Base-by-base conservation (phyloP, 139 green algal species). In the Chlorella sp. region DNA sequence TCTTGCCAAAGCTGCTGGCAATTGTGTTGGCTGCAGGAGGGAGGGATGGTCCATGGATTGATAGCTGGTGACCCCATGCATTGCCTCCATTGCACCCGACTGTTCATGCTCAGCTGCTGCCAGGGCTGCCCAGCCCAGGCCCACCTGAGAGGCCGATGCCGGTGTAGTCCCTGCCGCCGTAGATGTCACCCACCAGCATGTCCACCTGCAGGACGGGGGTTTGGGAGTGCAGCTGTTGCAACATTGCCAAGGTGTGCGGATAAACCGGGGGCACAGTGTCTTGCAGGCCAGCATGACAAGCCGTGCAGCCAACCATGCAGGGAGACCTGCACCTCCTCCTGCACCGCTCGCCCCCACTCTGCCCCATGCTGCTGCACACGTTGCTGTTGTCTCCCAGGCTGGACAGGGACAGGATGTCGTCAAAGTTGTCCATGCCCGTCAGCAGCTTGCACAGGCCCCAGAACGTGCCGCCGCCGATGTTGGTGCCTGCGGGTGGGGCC, bases 101-200 rank as follows among this genome's bases (percentile, higher is more conserved):
- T n/a, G n/a, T n/a, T n/a, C n/a, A n/a, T n/a, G n/a, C n/a, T n/a
- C n/a, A n/a, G n/a, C n/a, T n/a, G n/a, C n/a, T n/a, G n/a, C n/a
- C n/a, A n/a, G 64, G 4, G 64, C 64, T 20, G 56, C 56, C 56
- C 56, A 65, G 7, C 56, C 56, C 56, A 3, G 13, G n/a, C 67
- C 67, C 36, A 83, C 77, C 81, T 36, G 91, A 94, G 54, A 99
- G 91, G 16, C 97, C 97, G 51, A 99, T 98, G 81, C 92, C 91
- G 30, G 90, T 84, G 89, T 99, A 99, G 91, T 99, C 97, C 1
- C 95, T 77, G 38, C 96, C 94, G 13, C 97, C 97, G 83, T 99
- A 99, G 85, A 99, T 99, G 87, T 99, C 97, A 6, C 97, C 97
- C 40, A 99, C 97, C 36, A 99, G 91, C 97, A 99, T 99, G 91